Evolutionary conservation across 176 grass and related monocot genomes (phyloP), one percentile per base, ranked within the genome.

Genomic region (Carex kokanica): DNA sequence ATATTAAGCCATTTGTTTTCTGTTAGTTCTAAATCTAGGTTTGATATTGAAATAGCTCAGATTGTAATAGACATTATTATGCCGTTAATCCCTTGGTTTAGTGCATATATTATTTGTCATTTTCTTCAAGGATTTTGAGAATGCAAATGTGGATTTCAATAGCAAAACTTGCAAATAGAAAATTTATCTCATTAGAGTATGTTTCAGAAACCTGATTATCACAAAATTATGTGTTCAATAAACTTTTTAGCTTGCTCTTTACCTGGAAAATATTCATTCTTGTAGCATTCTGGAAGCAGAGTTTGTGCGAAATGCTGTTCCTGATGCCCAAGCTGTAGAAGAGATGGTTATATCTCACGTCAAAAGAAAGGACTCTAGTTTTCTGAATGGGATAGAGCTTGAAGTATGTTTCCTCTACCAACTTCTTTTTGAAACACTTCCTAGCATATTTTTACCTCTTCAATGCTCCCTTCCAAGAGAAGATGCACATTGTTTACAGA

Each of bases 201-300:
- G 43, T 52, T 66, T 6, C 8, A 82, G 16, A 80, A 40, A 36
- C 55, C 32, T 61, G 18, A 27, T 62, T 60, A n/a, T 40, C 34
- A 60, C 53, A 57, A 64, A 3, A 16, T 41, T 47, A 52, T 24
- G 7, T 64, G 16, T 62, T 34, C 15, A 11, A 12, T n/a, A 29
- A 55, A 16, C 67, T 29, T 56, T 70, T 18, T 81, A 79, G 64
- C 56, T 89, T 87, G 60, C 55, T 88, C 57, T 89, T 91, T 92
- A 90, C 93, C 91, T 86, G 85, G 77, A 70, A 83, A 73, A 83
- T 92, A 89, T 94, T 92, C 80, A 90, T 94, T 86, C 55, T 93
- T 99, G 96, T 92, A 99, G 96, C 93, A 99, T 99, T 95, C 96
- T 99, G 85, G 93, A 92, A 93, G 96, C 93, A 92, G 96, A 99